Percentiles rank a stretch among this genome's conserved stretches.
phyloP scores from a whole-genome alignment of 306 rosid species.

The Styphnolobium japonicum region DNA sequence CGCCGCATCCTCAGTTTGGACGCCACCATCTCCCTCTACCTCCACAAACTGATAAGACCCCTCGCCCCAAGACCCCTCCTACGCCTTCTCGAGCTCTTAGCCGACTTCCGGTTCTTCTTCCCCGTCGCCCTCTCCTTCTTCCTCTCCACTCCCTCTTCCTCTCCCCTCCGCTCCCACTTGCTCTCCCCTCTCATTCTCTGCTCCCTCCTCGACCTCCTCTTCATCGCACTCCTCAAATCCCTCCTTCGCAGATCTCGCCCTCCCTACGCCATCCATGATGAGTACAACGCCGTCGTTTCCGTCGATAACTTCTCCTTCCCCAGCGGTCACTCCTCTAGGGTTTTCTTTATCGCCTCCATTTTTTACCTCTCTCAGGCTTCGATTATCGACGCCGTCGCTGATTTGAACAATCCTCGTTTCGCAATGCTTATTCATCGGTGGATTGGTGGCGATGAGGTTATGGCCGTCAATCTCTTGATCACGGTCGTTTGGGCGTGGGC shows the following conservation, averaged over 20 bases:
- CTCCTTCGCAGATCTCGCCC: constrained; percentile 68
- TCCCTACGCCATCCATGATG: constrained; percentile 40
- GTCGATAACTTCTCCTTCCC: constrained; percentile 76
- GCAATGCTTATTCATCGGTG: constrained; percentile 12
- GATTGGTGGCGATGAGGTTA: constrained; percentile 24
- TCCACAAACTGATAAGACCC: constrained; percentile 43
- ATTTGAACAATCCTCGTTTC: constrained; percentile 21
- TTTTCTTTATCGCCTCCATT: constrained; percentile 62
- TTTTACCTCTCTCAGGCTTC: constrained; percentile 34
- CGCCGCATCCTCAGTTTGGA: constrained; percentile 39
- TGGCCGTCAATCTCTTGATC: constrained; percentile 21
- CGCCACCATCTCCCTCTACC: constrained; percentile 33
- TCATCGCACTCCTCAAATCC: constrained; percentile 52
- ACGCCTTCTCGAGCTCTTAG: constrained; percentile 53
- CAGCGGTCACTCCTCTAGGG: constrained; percentile 77
- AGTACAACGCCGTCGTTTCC: constrained; percentile 54
- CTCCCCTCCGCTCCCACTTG: constrained; percentile 40
- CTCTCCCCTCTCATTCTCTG: constrained; percentile 57
- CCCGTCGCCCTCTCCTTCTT: constrained; percentile 53
- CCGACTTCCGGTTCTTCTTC: constrained; percentile 70
- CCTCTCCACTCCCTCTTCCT: constrained; percentile 34
- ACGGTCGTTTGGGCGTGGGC: constrained; percentile 58
- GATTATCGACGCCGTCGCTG: constrained; percentile 17
- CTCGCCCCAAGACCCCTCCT: constrained; percentile 42
- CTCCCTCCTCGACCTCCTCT: constrained; percentile 62